These are phyloP conservation scores for Colletotrichum spaethianum DNA, from an alignment of 2,329 filamentous ascomycete species.

Conservation along the genomic window DNA sequence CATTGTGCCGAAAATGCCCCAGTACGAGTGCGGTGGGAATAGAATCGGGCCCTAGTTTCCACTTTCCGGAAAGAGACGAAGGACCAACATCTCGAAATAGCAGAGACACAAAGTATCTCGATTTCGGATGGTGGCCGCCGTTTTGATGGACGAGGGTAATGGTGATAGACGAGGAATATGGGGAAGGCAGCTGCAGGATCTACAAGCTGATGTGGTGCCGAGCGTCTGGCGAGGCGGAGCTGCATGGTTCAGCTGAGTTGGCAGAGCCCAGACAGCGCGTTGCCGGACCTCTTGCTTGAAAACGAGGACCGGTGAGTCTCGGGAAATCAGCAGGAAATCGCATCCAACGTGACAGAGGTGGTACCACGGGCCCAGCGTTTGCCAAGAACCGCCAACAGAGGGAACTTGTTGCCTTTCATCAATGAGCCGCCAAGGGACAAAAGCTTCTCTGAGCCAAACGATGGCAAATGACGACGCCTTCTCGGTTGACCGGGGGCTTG, in stretches of 20 bases:
- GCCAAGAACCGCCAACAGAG: constrained; percentile 4
- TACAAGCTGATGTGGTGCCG: constrained; percentile 19
- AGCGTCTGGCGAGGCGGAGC: constrained; percentile 10
- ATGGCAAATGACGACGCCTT: not conserved
- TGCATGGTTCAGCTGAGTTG: constrained; percentile 25
- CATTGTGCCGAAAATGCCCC: constrained; percentile 1
- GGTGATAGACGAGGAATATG: constrained; percentile 11
- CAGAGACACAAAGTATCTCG: constrained; percentile 4
- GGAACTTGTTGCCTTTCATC: not conserved
- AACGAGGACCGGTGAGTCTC: constrained; percentile 11
- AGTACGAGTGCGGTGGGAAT: not conserved
- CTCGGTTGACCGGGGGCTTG: constrained; percentile 3
- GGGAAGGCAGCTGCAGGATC: constrained; percentile 24
- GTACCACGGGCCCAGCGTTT: not conserved
- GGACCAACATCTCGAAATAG: not conserved
- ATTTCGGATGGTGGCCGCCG: constrained; percentile 7
- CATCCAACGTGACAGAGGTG: not conserved
- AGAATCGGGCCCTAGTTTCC: constrained; percentile 6
- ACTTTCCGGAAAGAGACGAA: constrained; percentile 22
- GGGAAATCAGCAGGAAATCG: constrained; percentile 2
- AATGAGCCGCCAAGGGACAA: not conserved
- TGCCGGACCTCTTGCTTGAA: constrained; percentile 5
- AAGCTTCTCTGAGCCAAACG: constrained; percentile 15
- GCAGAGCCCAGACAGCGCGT: not conserved
- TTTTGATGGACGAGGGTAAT: constrained; percentile 24